Percentiles rank a stretch among this genome's conserved stretches.
phyloP scores from a whole-genome alignment of 2,329 filamentous ascomycete genomes.

The Ascochyta rabiei region DNA sequence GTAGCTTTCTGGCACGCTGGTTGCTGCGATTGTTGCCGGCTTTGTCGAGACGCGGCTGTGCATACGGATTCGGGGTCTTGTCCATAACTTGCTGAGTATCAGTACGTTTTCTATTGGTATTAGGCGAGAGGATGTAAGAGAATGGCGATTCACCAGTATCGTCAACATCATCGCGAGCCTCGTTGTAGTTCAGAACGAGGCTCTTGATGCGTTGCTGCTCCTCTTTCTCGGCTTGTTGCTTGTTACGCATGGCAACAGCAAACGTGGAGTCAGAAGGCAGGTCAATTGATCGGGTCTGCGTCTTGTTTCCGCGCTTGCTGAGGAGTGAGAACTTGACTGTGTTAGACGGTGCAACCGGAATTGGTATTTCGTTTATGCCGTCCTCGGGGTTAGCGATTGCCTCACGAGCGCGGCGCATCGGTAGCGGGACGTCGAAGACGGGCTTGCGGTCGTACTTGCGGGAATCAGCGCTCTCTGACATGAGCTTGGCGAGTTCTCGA shows the following conservation, averaged over 20 bases:
- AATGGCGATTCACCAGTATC: constrained; percentile 68
- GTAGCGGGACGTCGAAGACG: constrained; percentile 95
- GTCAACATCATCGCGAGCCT: constrained; percentile 81
- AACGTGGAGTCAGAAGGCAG: constrained; percentile 91
- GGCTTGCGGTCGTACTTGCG: constrained; percentile 95
- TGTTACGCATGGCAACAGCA: constrained; percentile 92
- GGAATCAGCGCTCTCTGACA: constrained; percentile 95
- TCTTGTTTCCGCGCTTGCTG: constrained; percentile 94
- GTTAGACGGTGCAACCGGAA: constrained; percentile 43
- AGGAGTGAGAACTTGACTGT: constrained; percentile 98
- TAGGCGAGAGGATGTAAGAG: constrained; percentile 50
- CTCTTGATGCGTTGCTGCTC: constrained; percentile 99
- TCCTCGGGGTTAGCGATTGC: constrained; percentile 49
- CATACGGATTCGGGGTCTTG: constrained; percentile 51
- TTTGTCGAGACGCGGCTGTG: constrained; percentile 59
- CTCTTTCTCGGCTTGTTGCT: constrained; percentile 92
- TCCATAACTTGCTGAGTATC: constrained; percentile 48
- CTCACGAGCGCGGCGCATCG: constrained; percentile 77
- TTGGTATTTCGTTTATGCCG: constrained; percentile 48
- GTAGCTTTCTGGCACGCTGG: constrained; percentile 86
- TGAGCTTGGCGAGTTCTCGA: constrained; percentile 96
- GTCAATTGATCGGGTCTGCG: constrained; percentile 92
- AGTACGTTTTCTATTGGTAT: constrained; percentile 57
- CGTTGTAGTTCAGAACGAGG: constrained; percentile 87
- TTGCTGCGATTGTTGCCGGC: constrained; percentile 69